Evolutionary conservation across 371 early-diverging fungal species (phyloP).

Genomic region (Rhizomucor miehei): DNA sequence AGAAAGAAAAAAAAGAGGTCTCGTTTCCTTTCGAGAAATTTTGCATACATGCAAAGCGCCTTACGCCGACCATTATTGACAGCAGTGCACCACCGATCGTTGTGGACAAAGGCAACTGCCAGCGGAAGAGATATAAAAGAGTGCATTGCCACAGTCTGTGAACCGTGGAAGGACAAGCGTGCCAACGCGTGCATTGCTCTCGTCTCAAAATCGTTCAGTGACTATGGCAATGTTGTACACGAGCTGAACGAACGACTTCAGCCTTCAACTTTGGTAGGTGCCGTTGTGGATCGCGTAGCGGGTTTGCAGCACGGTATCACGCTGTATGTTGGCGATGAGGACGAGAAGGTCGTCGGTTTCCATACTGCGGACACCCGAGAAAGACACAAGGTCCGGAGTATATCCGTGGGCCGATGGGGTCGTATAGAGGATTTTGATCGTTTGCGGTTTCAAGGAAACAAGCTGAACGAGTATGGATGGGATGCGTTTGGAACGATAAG

Average conservation of each 20-base stretch:
- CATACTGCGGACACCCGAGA: slow-evolving; percentile 26
- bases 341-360: slow-evolving; percentile 28
- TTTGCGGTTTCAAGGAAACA: slow-evolving; percentile 29
- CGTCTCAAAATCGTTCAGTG: slow-evolving; percentile 38
- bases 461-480: slow-evolving; percentile 48
- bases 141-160: slow-evolving; percentile 22
- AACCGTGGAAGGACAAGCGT: slow-evolving; percentile 1
- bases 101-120: slow-evolving; percentile 28
- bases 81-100: slow-evolving; percentile 4
- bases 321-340: slow-evolving; percentile 26
- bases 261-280: slow-evolving; percentile 30
- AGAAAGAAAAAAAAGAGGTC: too few species aligned
- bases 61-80: too few species aligned
- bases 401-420: slow-evolving; percentile 61
- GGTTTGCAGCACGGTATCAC: slow-evolving; percentile 48
- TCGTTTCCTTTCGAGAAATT: too few species aligned
- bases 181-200: slow-evolving; percentile 40
- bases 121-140: slow-evolving; percentile 25
- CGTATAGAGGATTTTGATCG: slow-evolving; percentile 35
- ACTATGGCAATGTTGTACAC: slow-evolving; percentile 16
- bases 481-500: slow-evolving; percentile 41
- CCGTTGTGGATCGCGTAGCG: slow-evolving; percentile 57
- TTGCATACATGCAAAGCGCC: too few species aligned
- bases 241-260: slow-evolving; percentile 12
- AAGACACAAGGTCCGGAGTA: slow-evolving; percentile 45